Evolutionary conservation across 2,329 filamentous ascomycete genomes (phyloP).

Genomic region (Alternaria infectoria): DNA sequence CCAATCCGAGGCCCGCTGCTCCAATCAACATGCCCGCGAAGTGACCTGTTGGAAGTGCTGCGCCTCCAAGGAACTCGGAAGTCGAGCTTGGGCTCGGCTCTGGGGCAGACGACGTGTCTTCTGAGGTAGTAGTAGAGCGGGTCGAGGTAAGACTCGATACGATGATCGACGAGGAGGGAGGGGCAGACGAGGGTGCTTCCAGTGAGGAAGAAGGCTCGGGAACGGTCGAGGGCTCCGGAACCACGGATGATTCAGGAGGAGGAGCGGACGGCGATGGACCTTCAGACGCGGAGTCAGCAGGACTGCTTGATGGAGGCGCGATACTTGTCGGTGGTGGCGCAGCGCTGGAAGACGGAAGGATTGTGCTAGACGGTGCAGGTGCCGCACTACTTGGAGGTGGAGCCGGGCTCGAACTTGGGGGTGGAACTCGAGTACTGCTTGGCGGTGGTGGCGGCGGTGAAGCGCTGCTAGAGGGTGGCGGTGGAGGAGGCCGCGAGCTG

Average conservation of each 20-base stretch:
- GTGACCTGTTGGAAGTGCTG: slow-evolving; percentile 17
- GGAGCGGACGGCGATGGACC: slow-evolving; percentile 9
- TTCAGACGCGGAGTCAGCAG: slow-evolving; percentile 32
- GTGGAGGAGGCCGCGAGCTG: background rate
- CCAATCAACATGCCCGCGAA: slow-evolving; percentile 31
- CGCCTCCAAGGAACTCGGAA: slow-evolving; percentile 24
- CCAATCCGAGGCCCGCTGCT: slow-evolving; percentile 33
- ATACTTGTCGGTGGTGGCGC: slow-evolving; percentile 7
- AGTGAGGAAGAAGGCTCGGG: background rate
- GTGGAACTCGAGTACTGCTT: slow-evolving; percentile 8
- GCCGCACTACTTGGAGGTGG: slow-evolving; percentile 12
- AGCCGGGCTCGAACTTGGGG: slow-evolving; percentile 15
- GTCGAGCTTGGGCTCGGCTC: slow-evolving; percentile 9
- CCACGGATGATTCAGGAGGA: background rate
- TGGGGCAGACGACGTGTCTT: slow-evolving; percentile 6
- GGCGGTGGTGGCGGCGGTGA: background rate
- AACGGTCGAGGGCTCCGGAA: background rate
- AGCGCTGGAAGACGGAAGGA: slow-evolving; percentile 7
- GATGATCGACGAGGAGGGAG: background rate
- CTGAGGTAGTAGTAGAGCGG: slow-evolving; percentile 8
- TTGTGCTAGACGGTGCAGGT: slow-evolving; percentile 13
- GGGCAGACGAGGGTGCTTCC: background rate
- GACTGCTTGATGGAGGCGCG: slow-evolving; percentile 24
- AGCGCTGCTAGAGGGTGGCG: slow-evolving; percentile 1
- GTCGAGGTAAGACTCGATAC: slow-evolving; percentile 17